Conservation (phyloP, 306 rosid genomes). For the Trifolium subterraneum region DNA sequence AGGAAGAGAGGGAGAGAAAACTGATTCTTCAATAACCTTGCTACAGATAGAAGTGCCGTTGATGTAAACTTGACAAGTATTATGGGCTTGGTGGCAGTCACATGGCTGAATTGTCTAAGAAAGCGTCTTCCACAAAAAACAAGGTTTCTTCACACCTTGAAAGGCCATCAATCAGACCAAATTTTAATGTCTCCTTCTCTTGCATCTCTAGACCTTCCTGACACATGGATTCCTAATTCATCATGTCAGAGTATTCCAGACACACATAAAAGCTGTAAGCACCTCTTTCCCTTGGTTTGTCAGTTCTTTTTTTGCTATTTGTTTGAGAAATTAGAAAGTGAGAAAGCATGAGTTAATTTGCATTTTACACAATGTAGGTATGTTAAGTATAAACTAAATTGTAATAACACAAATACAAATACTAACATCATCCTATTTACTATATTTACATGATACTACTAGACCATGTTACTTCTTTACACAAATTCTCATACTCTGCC, state of each 20-base stretch:
- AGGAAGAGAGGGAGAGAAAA: not conserved
- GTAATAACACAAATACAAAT: not conserved
- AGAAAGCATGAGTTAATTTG: not conserved
- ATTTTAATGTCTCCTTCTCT: slow-evolving; percentile 79
- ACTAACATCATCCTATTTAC: not conserved
- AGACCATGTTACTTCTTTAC: too few relatives aligned
- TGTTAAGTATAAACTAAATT: too few relatives aligned
- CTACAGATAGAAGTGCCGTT: not conserved
- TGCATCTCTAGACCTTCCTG: slow-evolving; percentile 74
- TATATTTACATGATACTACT: too few relatives aligned
- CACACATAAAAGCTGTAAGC: slow-evolving; percentile 51
- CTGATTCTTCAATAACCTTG: not conserved
- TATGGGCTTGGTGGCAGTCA: slow-evolving; percentile 38
- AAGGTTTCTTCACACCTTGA: slow-evolving; percentile 50
- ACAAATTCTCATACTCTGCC: too few relatives aligned
- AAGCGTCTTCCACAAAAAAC: slow-evolving; percentile 40
- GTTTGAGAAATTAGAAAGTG: not conserved
- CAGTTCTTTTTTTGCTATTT: slow-evolving; percentile 25
- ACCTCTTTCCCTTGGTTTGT: slow-evolving; percentile 15
- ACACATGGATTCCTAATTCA: slow-evolving; percentile 63
- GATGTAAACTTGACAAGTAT: slow-evolving; percentile 38
- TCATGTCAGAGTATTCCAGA: slow-evolving; percentile 40
- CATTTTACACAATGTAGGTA: not conserved
- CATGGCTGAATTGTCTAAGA: slow-evolving; percentile 50
- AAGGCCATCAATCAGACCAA: slow-evolving; percentile 38